A percentile compares a stretch with the other conserved stretches of the same genome.
These are phyloP conservation scores for Rehmannia glutinosa DNA, from an alignment of 257 asterid species.

Conservation along the genomic window DNA sequence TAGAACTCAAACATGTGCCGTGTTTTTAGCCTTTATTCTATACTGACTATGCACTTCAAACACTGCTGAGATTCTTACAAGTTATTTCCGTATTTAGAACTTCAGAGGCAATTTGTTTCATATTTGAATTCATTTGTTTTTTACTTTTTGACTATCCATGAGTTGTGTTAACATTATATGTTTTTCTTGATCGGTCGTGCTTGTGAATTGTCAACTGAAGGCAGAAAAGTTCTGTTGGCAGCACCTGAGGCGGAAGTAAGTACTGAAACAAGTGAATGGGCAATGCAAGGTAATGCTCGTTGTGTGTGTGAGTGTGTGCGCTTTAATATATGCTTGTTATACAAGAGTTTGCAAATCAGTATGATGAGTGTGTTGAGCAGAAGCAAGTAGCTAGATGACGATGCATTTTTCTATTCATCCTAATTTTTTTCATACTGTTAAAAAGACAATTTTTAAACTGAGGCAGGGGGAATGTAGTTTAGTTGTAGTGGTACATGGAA, in stretches of 20 bases:
- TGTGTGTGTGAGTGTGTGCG: not conserved
- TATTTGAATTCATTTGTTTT: not conserved
- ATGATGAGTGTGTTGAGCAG: not conserved
- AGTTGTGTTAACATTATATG: not conserved
- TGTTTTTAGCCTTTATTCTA: not conserved
- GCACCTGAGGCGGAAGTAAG: conserved; percentile 64
- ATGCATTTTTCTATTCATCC: not conserved
- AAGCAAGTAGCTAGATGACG: not conserved
- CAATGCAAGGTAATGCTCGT: conserved; percentile 64
- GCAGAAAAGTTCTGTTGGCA: conserved; percentile 43
- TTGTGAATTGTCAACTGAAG: conserved; percentile 34
- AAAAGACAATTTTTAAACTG: not conserved
- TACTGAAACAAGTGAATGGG: conserved; percentile 80
- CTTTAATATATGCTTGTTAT: conserved; percentile 4
- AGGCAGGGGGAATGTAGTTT: not conserved
- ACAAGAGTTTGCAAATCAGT: not conserved
- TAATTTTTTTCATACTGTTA: not conserved
- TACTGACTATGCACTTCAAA: not conserved
- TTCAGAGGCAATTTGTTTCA: not conserved
- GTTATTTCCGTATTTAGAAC: not conserved
- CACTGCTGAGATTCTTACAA: not conserved
- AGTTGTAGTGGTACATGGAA: not conserved
- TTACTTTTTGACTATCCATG: not conserved
- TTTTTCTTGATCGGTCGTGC: conserved; percentile 1
- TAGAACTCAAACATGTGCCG: not conserved